Percentiles rank a stretch among this genome's conserved stretches.
Evolutionary conservation across 495 filamentous ascomycete genomes (phyloP).

Genomic region (Aspergillus saccharolyticus): DNA sequence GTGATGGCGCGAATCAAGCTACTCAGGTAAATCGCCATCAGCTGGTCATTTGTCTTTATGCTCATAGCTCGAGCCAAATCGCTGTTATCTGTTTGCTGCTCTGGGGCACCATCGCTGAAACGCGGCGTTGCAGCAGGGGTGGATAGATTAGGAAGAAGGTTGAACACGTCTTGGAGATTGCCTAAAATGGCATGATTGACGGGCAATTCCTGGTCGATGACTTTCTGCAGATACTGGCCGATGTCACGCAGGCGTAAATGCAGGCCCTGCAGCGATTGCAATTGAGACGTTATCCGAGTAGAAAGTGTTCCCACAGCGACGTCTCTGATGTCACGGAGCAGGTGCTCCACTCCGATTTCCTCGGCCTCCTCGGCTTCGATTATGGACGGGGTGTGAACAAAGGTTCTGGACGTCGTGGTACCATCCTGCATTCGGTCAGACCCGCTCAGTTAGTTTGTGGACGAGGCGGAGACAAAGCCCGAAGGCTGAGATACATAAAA

Average conservation of each 20-base stretch:
- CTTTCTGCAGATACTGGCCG: constrained; percentile 90
- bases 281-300: constrained; percentile 93
- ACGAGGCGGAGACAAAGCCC: not conserved
- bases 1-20: constrained; percentile 96
- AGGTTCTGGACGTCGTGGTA: constrained; percentile 93
- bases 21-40: constrained; percentile 96
- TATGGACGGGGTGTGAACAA: constrained; percentile 97
- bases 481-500: constrained; percentile 10
- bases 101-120: constrained; percentile 38
- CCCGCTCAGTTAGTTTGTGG: not conserved
- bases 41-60: constrained; percentile 97
- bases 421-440: constrained; percentile 62
- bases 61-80: constrained; percentile 94
- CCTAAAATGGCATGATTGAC: constrained; percentile 97
- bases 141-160: constrained; percentile 92
- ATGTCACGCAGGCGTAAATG: constrained; percentile 95
- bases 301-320: constrained; percentile 98
- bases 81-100: constrained; percentile 56
- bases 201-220: constrained; percentile 83
- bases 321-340: constrained; percentile 94
- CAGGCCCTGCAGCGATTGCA: constrained; percentile 94
- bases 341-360: constrained; percentile 97
- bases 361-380: constrained; percentile 99
- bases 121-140: constrained; percentile 61
- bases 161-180: constrained; percentile 98